Conservation (phyloP, 2,329 filamentous ascomycete genomes). For the Monosporascus sp. region DNA sequence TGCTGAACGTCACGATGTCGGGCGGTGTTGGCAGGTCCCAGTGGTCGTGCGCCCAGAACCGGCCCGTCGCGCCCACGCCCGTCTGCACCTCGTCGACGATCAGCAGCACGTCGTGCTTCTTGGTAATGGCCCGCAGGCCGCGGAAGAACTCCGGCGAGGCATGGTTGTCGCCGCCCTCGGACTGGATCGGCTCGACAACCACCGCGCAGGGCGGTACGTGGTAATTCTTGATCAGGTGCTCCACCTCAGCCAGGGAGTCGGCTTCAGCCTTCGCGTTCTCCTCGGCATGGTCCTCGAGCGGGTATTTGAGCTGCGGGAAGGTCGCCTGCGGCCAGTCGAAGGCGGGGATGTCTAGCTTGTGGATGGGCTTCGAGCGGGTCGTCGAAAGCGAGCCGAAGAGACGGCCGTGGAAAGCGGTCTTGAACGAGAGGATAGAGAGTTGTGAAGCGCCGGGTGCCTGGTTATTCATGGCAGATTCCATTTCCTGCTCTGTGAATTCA, state of each 20-base stretch:
- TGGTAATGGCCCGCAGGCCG: constrained; percentile 72
- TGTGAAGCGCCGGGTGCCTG: constrained; percentile 68
- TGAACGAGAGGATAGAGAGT: constrained; percentile 85
- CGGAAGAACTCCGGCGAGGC: constrained; percentile 83
- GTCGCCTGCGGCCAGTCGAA: constrained; percentile 92
- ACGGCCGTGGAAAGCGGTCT: constrained; percentile 82
- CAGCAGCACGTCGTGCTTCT: constrained; percentile 70
- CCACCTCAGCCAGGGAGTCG: constrained; percentile 75
- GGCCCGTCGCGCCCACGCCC: constrained; percentile 84
- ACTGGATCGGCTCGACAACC: constrained; percentile 86
- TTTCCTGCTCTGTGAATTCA: constrained; percentile 75
- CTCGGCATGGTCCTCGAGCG: constrained; percentile 69
- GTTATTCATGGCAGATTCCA: constrained; percentile 74
- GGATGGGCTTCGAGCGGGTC: constrained; percentile 86
- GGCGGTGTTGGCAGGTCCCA: constrained; percentile 76
- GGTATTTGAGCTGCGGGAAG: constrained; percentile 83
- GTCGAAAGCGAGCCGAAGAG: constrained; percentile 84
- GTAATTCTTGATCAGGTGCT: constrained; percentile 73
- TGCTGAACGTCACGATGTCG: constrained; percentile 92
- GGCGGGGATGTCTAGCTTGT: constrained; percentile 90
- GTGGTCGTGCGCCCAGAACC: constrained; percentile 97
- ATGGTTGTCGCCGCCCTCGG: constrained; percentile 92
- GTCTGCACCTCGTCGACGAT: constrained; percentile 96
- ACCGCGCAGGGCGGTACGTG: constrained; percentile 76
- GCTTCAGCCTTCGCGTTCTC: constrained; percentile 81